These are phyloP conservation scores for Fonsecaea pugnacius DNA, from an alignment of 2,329 filamentous ascomycete genomes.

Conservation along the genomic window DNA sequence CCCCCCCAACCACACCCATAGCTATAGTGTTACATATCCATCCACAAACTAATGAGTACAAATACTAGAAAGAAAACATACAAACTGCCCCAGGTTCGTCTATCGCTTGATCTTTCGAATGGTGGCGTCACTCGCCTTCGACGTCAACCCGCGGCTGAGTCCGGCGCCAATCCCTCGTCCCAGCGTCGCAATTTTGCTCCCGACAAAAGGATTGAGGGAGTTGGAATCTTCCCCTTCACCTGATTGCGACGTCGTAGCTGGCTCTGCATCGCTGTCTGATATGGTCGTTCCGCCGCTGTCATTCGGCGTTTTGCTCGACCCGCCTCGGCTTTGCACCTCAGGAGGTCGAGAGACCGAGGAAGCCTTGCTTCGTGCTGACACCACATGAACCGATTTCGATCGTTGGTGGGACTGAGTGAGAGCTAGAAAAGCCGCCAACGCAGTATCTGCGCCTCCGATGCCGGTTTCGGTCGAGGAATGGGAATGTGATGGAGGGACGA, in stretches of 20 bases:
- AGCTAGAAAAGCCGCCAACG: conserved; percentile 32
- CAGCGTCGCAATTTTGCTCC: conserved; percentile 43
- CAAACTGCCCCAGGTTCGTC: background rate
- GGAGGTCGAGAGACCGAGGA: conserved; percentile 3
- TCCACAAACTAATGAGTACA: background rate
- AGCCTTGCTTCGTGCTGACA: conserved; percentile 14
- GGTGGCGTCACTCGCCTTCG: conserved; percentile 35
- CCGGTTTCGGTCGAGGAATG: background rate
- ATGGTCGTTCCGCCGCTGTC: background rate
- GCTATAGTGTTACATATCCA: background rate
- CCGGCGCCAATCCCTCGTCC: conserved; percentile 50
- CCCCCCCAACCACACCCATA: background rate
- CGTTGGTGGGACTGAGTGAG: conserved; percentile 32
- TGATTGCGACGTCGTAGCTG: background rate
- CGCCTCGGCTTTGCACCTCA: background rate
- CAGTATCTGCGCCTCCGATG: conserved; percentile 21
- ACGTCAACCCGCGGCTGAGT: conserved; percentile 46
- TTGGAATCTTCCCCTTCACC: conserved; percentile 27
- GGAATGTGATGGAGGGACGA: conserved; percentile 13
- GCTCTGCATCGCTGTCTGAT: background rate
- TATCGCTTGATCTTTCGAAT: conserved; percentile 31
- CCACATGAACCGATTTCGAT: conserved; percentile 25
- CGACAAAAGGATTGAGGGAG: conserved; percentile 32
- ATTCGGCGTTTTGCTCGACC: background rate
- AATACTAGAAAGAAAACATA: background rate